phyloP scores from a whole-genome alignment of 1,139 yeast genomes.

The Wickerhamomyces sp. region DNA sequence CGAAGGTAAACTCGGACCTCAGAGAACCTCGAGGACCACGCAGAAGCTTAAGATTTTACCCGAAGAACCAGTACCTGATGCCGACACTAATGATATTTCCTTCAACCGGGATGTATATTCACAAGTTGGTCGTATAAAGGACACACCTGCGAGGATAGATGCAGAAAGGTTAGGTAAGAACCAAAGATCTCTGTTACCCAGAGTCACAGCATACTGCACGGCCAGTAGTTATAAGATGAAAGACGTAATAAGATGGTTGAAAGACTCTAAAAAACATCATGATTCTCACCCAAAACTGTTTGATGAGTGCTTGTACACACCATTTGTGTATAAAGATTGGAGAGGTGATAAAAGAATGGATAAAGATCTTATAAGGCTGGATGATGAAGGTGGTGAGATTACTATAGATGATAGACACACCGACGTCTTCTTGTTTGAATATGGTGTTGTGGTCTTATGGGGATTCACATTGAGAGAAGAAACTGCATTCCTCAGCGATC shows the following conservation, averaged over 20 bases:
- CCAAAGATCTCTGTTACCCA: slow-evolving; percentile 75
- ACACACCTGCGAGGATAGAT: slow-evolving; percentile 88
- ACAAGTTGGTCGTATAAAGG: slow-evolving; percentile 80
- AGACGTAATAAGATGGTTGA: slow-evolving; percentile 79
- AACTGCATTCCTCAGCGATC: slow-evolving; percentile 71
- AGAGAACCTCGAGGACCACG: slow-evolving; percentile 81
- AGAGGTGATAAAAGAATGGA: slow-evolving; percentile 46
- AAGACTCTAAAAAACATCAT: slow-evolving; percentile 68
- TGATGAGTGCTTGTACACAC: slow-evolving; percentile 92
- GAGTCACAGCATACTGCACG: slow-evolving; percentile 95
- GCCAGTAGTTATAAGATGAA: slow-evolving; percentile 90
- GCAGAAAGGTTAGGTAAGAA: slow-evolving; percentile 91
- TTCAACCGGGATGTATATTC: slow-evolving; percentile 62
- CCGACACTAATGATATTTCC: slow-evolving; percentile 30
- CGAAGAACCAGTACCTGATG: slow-evolving; percentile 56
- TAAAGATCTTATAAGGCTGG: slow-evolving; percentile 58
- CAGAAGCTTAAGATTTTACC: slow-evolving; percentile 86
- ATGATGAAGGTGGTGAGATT: slow-evolving; percentile 93
- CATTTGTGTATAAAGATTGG: slow-evolving; percentile 82
- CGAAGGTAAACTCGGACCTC: slow-evolving; percentile 62
- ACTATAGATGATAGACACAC: slow-evolving; percentile 68
- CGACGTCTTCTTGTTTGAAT: slow-evolving; percentile 85
- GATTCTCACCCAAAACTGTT: slow-evolving; percentile 82
- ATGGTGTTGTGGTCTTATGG: slow-evolving; percentile 95
- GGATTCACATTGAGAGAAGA: slow-evolving; percentile 87